Base-by-base conservation (phyloP, 176 grass and related monocot genomes). In the Lolium multiflorum region DNA sequence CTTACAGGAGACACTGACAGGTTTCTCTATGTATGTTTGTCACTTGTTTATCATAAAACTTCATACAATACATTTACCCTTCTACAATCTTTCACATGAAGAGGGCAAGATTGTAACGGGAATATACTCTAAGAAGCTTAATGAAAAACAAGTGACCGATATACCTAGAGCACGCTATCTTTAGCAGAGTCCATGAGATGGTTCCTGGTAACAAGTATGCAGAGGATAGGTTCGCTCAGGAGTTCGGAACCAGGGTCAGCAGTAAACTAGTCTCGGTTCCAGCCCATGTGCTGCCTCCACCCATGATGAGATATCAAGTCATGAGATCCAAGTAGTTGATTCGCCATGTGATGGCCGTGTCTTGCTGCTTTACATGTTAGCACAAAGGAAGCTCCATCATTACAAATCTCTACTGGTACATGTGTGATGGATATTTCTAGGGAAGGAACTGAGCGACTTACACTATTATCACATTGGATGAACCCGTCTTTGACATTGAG, bases 31-130 rank as follows among this genome's bases (percentile, higher is more conserved):
- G 79, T 48, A 94, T 79, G 35, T 80, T 88, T 46, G 89, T 94
- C 60, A 88, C 91, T 66, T 91, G 89, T 78, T 25, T 92, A 60
- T 94, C 95, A 90, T 90, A 93, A 28, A 94, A 85, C 76, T 92
- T 94, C 82, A 88, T 89, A 11, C 55, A 89, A n/a, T 83, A 94
- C 71, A 88, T 93, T 38, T 75, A 47, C 72, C 92, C 95, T 92
- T 92, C 84, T 2, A 97, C 61, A 79, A 97, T 97, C 60, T 83
- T 89, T 71, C 90, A 46, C 71, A 7, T 50, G 46, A 26, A 25
- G 90, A 84, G 17, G 92, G 92, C 82, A 91, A 81, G 73, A 94
- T 91, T 76, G 61, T 94, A 1, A 87, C 88, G 84, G 90, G 89
- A 26, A 94, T 90, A 72, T 97, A 83, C 24, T 87, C 69, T 11